Evolutionary conservation across 176 grass and related monocot genomes (phyloP), one percentile per base, ranked within the genome.

Genomic region (Zoysia japonica): DNA sequence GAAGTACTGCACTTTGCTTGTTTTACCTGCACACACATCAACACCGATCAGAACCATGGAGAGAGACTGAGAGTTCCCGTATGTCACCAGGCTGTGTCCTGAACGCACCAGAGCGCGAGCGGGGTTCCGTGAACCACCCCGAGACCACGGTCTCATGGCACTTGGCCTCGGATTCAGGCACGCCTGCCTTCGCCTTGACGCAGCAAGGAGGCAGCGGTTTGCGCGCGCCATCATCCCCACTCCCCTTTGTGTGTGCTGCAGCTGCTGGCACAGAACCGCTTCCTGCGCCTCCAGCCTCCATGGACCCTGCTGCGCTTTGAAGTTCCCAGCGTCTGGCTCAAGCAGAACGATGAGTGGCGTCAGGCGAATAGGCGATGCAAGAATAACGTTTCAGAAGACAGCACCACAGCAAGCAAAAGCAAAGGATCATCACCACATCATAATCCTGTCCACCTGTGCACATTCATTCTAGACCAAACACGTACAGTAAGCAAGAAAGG

Each of bases 61-160:
- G 5, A 54, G 5, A 54, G 51, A 16, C 13, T 14, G 16, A 15
- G 49, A 9, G 13, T 11, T 51, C 11, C 49, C 49, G 13, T 17
- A 17, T 55, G 4, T 44, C 56, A 83, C 41, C 53, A 56, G 57
- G 14, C 15, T 62, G 56, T 1, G 20, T 10, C 37, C 3, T 16
- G 20, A 15, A 75, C 35, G 38, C 35, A 76, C 83, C 78, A 28
- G 15, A 82, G 13, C 48, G 73, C 3, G 85, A 66, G 6, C 57
- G 63, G 36, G 82, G 60, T 51, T 89, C 78, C 0, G 94, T 89
- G 91, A 97, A 97, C 94, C 94, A 97, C 48, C 94, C 94, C 0
- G 88, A 87, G 15, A 97, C 88, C 7, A 97, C 94, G 0, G 91
- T 97, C 2, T 83, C 88, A 80, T 93, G 88, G 66, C 91, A 97